Base-by-base conservation (phyloP, 2,329 filamentous ascomycete genomes). In the Beauveria rudraprayagi region DNA sequence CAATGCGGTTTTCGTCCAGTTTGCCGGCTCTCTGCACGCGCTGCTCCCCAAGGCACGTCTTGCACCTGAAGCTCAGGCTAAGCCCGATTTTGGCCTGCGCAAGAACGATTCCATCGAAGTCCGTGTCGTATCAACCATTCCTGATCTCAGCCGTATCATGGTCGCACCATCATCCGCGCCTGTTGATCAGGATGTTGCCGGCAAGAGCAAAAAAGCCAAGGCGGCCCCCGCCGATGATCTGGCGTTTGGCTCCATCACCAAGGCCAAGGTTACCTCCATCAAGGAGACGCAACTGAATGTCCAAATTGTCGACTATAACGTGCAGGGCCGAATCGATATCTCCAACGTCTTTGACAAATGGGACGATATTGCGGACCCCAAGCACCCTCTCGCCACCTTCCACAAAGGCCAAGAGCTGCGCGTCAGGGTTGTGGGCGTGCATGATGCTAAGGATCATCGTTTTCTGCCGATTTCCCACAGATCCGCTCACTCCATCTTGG, bases 281-380 rank as follows among this genome's bases (percentile, higher is more conserved):
- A 96, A 96, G 74, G 87, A 88, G 54, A 97, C 93, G 0, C 94
- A 99, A 71, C 78, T 97, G 60, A 97, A 97, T 66, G 91, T 99
- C 6, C 85, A 90, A 66, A 81, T 97, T 56, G 88, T 91, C 48
- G 91, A 95, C 69, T 72, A 65, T 41, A 67, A 74, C 17, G 81
- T 96, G 9, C 90, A 95, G 71, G 94, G 93, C n/a, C 90, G 94
- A 19, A 87, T 99, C 63, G 93, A 97, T 70, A 84, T 94, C 6
- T 95, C 94, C 1, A 91, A 97, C 71, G 76, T 92, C 14, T 99
- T 96, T 71, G 90, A 97, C 71, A 81, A 80, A 11, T 97, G 89
- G 88, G 89, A 95, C 52, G 87, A 93, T 48, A 94, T 99, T 68
- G 80, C 85, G 61, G 86, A 97, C 70, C 83, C 87, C 62, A 96